Evolutionary conservation across 225 moss, liverwort and hornwort genomes (phyloP), one percentile per base, ranked within the genome.

Genomic region (Thuidium tamariscinum): DNA sequence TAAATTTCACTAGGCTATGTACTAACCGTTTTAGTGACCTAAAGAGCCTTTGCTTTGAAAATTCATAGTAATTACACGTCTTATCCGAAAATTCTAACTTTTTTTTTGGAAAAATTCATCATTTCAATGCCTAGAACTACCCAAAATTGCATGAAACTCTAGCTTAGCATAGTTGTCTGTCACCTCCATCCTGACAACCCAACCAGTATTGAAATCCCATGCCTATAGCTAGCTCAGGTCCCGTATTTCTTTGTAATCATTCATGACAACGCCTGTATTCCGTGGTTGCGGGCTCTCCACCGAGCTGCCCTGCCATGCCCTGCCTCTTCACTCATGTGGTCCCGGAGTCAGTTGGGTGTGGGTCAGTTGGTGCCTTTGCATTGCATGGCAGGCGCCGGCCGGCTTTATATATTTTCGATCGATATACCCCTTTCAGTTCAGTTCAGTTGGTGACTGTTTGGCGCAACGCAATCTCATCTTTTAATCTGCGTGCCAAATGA

Each of bases 21-120:
- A 1, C 10, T 0, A 0, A n/a, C n/a, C n/a, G 1, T 46, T 30
- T 72, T 2, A 17, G 1, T 29, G 10, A 10, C 17, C 1, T 11
- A 18, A 2, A 2, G 5, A 44, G 46, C 2, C 46, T 71, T 2
- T 0, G 4, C 46, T 29, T 11, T 46, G 11, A 46, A 46, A 46
- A 17, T 17, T 46, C 18, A 29, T 11, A 29, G 2, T 30, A 72
- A 46, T 30, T 44, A 17, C 5, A 44, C 10, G 3, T 29, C 29
- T 3, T 1, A 14, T n/a, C n/a, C n/a, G n/a, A n/a, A n/a, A n/a
- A n/a, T n/a, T n/a, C n/a, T 26, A 7, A 44, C n/a, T n/a, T 44
- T 44, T 44, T 44, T 44, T 44, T 44, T 44, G 44, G 2, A 10
- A 8, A 13, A 25, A 41, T 25, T 25, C 15, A 14, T 70, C 5